A percentile compares a stretch with the other conserved stretches of the same genome.
Evolutionary conservation across 495 filamentous ascomycete species (phyloP).

Genomic region (Symbiotaphrina buchneri): DNA sequence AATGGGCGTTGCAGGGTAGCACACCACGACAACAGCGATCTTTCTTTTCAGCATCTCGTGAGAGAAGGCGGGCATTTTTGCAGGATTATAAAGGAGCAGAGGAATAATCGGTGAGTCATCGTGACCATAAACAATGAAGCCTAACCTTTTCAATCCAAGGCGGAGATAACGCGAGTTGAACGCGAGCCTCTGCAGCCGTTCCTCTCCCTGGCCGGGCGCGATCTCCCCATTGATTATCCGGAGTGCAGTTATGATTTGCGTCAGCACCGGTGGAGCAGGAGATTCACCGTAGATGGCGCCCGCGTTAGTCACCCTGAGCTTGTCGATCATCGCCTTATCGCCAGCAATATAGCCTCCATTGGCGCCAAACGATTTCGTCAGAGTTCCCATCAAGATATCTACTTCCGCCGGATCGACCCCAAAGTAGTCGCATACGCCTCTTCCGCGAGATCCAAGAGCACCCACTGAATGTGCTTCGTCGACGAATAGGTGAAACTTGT

Average conservation of each 20-base stretch:
- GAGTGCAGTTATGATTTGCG: constrained; percentile 69
- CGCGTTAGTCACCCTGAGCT: constrained; percentile 66
- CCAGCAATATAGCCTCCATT: constrained; percentile 93
- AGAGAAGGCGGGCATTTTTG: constrained; percentile 93
- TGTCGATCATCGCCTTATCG: constrained; percentile 78
- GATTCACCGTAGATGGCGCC: constrained; percentile 76
- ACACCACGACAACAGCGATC: constrained; percentile 95
- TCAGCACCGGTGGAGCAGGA: constrained; percentile 63
- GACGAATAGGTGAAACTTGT: constrained; percentile 89
- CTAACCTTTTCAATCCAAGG: constrained; percentile 86
- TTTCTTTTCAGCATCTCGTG: constrained; percentile 95
- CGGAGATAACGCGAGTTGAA: constrained; percentile 98
- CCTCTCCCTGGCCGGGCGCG: constrained; percentile 77
- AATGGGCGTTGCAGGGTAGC: constrained; percentile 92
- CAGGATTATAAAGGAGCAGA: constrained; percentile 81
- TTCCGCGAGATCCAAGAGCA: constrained; percentile 67
- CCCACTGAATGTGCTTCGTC: constrained; percentile 96
- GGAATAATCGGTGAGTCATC: constrained; percentile 97
- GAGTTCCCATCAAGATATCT: constrained; percentile 92
- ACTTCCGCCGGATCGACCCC: constrained; percentile 68
- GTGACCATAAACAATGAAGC: constrained; percentile 89
- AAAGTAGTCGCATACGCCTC: constrained; percentile 96
- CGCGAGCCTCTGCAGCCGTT: constrained; percentile 83
- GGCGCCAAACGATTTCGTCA: constrained; percentile 96
- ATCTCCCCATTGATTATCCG: constrained; percentile 76